These are phyloP conservation scores for Euphorbia schlechtendalii DNA, from an alignment of 441 rosid genomes.

Conservation along the genomic window DNA sequence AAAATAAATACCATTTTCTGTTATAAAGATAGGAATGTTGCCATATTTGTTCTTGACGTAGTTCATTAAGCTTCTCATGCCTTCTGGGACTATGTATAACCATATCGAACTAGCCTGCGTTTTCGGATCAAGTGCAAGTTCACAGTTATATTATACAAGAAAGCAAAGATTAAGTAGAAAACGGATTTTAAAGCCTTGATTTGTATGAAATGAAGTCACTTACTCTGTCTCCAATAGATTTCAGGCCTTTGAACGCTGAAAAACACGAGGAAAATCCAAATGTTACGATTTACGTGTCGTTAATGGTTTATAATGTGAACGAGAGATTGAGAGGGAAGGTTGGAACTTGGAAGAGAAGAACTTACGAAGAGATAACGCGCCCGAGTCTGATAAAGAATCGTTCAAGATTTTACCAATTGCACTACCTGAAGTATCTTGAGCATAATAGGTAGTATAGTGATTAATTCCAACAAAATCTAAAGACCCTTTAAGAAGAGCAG, in stretches of 20 bases:
- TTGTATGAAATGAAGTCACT: not conserved
- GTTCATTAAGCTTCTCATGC: slow-evolving; percentile 87
- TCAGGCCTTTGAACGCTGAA: slow-evolving; percentile 54
- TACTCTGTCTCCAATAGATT: slow-evolving; percentile 73
- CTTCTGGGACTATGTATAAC: slow-evolving; percentile 87
- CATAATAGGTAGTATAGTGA: slow-evolving; percentile 90
- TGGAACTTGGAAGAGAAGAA: too few relatives aligned
- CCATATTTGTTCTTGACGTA: slow-evolving; percentile 77
- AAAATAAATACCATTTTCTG: slow-evolving; percentile 63
- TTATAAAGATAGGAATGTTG: slow-evolving; percentile 67
- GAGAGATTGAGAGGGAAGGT: too few relatives aligned
- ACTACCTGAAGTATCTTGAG: slow-evolving; percentile 28
- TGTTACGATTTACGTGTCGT: too few relatives aligned
- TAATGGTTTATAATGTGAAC: too few relatives aligned
- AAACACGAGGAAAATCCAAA: not conserved
- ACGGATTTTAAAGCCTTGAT: not conserved
- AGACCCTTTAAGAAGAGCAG: slow-evolving; percentile 67
- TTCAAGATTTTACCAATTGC: slow-evolving; percentile 34
- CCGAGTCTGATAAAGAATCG: slow-evolving; percentile 68
- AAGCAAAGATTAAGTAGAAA: not conserved
- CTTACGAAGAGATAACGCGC: slow-evolving; percentile 69
- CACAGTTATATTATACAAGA: not conserved
- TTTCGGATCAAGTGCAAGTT: not conserved
- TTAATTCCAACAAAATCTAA: slow-evolving; percentile 90
- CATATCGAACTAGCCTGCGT: slow-evolving; percentile 84